A percentile compares a stretch with the other conserved stretches of the same genome.
Conservation (phyloP, 2,329 filamentous ascomycete species). For the Polytolypa hystricis region DNA sequence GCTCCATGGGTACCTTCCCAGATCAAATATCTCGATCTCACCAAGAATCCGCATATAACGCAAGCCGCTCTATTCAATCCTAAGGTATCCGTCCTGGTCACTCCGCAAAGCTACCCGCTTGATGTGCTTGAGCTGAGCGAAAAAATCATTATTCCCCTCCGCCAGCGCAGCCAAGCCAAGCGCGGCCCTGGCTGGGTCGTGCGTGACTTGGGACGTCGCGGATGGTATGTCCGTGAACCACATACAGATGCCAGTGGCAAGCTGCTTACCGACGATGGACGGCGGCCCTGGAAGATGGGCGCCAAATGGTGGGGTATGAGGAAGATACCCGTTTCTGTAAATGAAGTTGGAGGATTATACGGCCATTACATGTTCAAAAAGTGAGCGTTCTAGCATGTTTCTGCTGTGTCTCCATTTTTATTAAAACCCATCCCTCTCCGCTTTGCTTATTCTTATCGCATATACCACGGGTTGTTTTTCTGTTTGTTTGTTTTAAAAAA, state of each 20-base stretch:
- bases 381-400: too few relatives aligned
- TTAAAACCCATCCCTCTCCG: too few relatives aligned
- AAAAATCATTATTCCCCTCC: constrained; percentile 53
- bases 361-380: constrained; percentile 50
- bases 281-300: constrained; percentile 69
- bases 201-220: constrained; percentile 56
- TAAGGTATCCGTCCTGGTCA: constrained; percentile 46
- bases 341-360: constrained; percentile 48
- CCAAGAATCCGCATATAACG: constrained; percentile 51
- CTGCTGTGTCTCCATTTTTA: too few relatives aligned
- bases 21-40: constrained; percentile 66
- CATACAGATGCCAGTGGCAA: constrained; percentile 19
- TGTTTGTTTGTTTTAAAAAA: too few relatives aligned
- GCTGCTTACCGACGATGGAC: constrained; percentile 42
- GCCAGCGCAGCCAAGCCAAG: constrained; percentile 48
- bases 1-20: constrained; percentile 44
- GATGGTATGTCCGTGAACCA: constrained; percentile 51
- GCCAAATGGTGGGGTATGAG: constrained; percentile 76
- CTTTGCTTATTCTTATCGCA: too few relatives aligned
- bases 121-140: constrained; percentile 66
- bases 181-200: constrained; percentile 57
- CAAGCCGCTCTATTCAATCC: constrained; percentile 49
- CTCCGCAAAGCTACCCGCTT: constrained; percentile 52
- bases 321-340: constrained; percentile 47
- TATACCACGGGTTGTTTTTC: too few relatives aligned